Percentiles rank a stretch among this genome's conserved stretches.
phyloP scores from a whole-genome alignment of 345 rosid species.

The Linum tenue region DNA sequence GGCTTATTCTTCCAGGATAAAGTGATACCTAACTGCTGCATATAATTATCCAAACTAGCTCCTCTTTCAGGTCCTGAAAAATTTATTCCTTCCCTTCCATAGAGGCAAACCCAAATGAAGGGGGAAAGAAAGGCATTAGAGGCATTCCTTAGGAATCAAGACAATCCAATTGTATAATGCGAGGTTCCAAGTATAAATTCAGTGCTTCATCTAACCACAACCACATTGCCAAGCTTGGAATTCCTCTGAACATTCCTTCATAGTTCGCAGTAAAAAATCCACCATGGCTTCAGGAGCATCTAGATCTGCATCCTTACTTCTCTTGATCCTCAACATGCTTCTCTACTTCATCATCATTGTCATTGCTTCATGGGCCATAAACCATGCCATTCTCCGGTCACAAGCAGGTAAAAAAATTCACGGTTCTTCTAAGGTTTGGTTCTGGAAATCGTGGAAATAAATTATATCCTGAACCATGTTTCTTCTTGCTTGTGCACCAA shows the following conservation, averaged over 20 bases:
- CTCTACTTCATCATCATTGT: slow-evolving; percentile 55
- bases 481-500: slow-evolving; percentile 9
- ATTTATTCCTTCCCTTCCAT: slow-evolving; percentile 25
- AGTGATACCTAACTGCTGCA: not conserved
- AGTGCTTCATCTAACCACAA: slow-evolving; percentile 1
- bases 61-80: not conserved
- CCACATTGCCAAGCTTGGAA: not conserved
- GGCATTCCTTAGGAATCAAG: slow-evolving; percentile 42
- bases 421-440: not conserved
- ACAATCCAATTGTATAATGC: slow-evolving; percentile 6
- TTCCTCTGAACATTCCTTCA: not conserved
- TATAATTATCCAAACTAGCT: too few species aligned
- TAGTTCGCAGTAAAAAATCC: not conserved
- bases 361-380: slow-evolving; percentile 67
- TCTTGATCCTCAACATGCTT: slow-evolving; percentile 53
- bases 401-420: slow-evolving; percentile 37
- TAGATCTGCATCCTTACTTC: slow-evolving; percentile 54
- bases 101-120: slow-evolving; percentile 18
- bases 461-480: too few species aligned
- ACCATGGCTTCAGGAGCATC: slow-evolving; percentile 58
- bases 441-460: too few species aligned
- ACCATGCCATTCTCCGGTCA: slow-evolving; percentile 54
- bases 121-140: slow-evolving; percentile 28
- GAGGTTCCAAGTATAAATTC: slow-evolving; percentile 7
- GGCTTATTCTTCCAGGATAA: slow-evolving; percentile 14